Base-by-base conservation (phyloP, 208 protist species). In the Acanthamoeba lenticulata region DNA sequence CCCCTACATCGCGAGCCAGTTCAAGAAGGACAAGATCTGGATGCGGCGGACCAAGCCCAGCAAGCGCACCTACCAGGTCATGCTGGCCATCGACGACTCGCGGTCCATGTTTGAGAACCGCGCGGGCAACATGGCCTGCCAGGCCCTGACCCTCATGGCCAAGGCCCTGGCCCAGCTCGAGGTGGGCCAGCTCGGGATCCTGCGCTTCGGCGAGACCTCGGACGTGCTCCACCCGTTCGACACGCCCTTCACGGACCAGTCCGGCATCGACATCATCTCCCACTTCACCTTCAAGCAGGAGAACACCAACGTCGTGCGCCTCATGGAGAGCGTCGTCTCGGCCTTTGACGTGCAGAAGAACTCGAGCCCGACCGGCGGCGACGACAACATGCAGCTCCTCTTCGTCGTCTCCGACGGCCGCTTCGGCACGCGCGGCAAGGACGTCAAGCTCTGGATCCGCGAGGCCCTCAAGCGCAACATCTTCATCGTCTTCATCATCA, bases 1-100 rank as follows among this genome's bases (percentile, higher is more conserved):
- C 86, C 99, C 99, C 21, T 99, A 99, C 96, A 99, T 99, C 94
- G 99, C 99, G 0, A 99, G 97, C 7, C 97, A 99, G 90, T 99
- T 99, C 96, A 98, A 99, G 93, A 99, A 99, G 95, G 99, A 99
- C 96, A 99, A 99, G 94, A 99, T 99, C 93, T 99, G 99, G 99
- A 96, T 99, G 90, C 98, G 99, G 17, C 97, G 99, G 79, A 99
- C 99, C 4, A 99, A 99, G 96, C 99, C 99, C 36, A 98, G 98
- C 85, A 99, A 99, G 96, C 97, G 99, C 65, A 97, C 98, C 62
- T 99, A 99, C 96, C 99, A 99, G 95, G 98, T 99, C 44, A 95
- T 99, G n/a, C 93, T 99, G 9, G 99, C 99, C 2, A 99, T 99
- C 49, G 99, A 99, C 97, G 98, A 99, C 96, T 99, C 99, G 11